phyloP scores from a whole-genome alignment of 2,329 filamentous ascomycete genomes.

The Xylariomycetidae sp. region DNA sequence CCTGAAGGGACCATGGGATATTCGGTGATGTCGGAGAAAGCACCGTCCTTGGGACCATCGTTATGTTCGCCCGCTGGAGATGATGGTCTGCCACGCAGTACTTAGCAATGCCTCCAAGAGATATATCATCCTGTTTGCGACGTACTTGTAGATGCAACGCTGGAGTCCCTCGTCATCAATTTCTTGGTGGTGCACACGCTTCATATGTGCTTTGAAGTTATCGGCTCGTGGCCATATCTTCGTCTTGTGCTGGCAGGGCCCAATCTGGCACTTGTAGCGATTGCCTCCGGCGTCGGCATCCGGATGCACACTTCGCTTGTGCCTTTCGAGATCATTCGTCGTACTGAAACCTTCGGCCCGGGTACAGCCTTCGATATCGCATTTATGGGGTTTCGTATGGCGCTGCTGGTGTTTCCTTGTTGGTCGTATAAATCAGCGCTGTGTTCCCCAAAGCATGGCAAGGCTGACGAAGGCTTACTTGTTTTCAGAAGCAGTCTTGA shows the following conservation, averaged over 20 bases:
- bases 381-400: constrained; percentile 63
- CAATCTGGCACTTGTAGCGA: constrained; percentile 54
- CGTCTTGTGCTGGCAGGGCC: constrained; percentile 48
- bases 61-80: too few relatives aligned
- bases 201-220: constrained; percentile 79
- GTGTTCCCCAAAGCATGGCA: too few relatives aligned
- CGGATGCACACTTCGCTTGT: constrained; percentile 65
- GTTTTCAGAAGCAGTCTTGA: constrained; percentile 50
- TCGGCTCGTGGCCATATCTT: constrained; percentile 79
- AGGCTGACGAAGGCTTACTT: constrained; percentile 44
- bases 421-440: constrained; percentile 14
- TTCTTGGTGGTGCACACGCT: constrained; percentile 52
- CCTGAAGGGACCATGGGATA: too few relatives aligned
- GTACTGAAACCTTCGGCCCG: constrained; percentile 68
- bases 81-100: too few relatives aligned
- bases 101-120: not conserved
- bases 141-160: constrained; percentile 26
- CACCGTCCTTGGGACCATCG: too few relatives aligned
- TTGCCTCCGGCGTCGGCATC: constrained; percentile 39
- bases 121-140: not conserved
- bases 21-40: too few relatives aligned
- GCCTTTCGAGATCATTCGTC: constrained; percentile 73
- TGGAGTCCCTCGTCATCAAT: constrained; percentile 33
- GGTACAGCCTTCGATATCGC: constrained; percentile 50
- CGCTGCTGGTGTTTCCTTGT: constrained; percentile 69